Evolutionary conservation across 2,329 filamentous ascomycete species (phyloP), one percentile per base, ranked within the genome.

Genomic region (Byssothecium circinans): DNA sequence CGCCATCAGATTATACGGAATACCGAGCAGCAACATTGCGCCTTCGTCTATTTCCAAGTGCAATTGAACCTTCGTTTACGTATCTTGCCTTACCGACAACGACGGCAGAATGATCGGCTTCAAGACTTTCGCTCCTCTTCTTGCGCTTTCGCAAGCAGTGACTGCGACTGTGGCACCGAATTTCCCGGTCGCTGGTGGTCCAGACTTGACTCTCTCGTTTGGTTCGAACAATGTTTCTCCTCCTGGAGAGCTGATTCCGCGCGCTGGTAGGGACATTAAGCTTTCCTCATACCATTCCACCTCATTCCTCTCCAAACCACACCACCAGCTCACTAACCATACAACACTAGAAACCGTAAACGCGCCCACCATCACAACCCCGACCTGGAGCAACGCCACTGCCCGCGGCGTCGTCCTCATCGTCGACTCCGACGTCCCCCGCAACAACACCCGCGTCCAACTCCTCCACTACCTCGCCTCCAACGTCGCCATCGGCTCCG

Each of bases 381-480:
- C 62, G 14, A 45, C 52, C 22, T 62, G 54, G 53, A 49, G 36
- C 8, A 18, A 43, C 15, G 30, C 37, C 8, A 40, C n/a, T n/a
- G n/a, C 41, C n/a, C 42, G 40, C 10, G 62, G 47, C 39, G 37
- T 69, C 33, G 52, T 69, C 29, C 47, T 66, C 38, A 61, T 68
- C 54, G 56, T 69, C 34, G 66, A 69, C 54, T 47, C 53, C 35
- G 66, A 69, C 48, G 65, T 69, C 0, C 65, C 66, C 8, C 52
- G 55, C 20, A 69, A 69, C 55, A 54, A 53, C 43, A 61, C 54
- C 1, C 63, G 66, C 40, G 57, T 66, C 6, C 58, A 61, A 19
- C 57, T 66, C 12, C 52, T 69, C 15, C 65, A 68, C 56, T 69
- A 66, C 65, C 57, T 69, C 39, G 60, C 56, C 19, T 52, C 61